Conservation (phyloP, 1,139 yeast species). For the Geotrichum cucujoidarum region DNA sequence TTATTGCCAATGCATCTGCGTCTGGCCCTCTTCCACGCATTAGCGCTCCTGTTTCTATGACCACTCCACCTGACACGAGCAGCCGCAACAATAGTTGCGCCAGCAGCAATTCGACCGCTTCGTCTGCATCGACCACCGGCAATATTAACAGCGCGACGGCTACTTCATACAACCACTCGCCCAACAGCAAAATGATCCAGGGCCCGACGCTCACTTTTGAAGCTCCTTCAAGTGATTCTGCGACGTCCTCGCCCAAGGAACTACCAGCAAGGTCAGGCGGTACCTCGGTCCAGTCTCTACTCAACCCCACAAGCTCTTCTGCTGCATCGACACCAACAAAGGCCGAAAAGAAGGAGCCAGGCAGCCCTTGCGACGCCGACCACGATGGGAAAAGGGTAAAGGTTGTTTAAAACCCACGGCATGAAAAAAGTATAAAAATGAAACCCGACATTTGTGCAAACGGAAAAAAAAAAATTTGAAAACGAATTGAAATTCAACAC, state of each 20-base stretch:
- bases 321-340: background rate
- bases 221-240: conserved; percentile 2
- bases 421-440: too few relatives aligned
- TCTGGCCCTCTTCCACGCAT: background rate
- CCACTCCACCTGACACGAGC: conserved; percentile 6
- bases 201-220: conserved; percentile 9
- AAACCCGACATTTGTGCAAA: too few relatives aligned
- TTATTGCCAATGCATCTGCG: background rate
- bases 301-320: conserved; percentile 9
- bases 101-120: conserved; percentile 15
- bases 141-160: background rate
- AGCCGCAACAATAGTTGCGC: conserved; percentile 21
- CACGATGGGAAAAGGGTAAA: conserved; percentile 15
- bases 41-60: conserved; percentile 9
- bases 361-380: conserved; percentile 4
- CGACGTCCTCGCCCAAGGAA: background rate
- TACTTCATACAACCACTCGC: background rate
- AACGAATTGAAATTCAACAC: too few relatives aligned
- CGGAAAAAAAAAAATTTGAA: background rate
- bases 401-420: conserved; percentile 8
- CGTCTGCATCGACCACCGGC: background rate
- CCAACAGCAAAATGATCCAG: background rate
- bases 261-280: conserved; percentile 12
- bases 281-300: conserved; percentile 10
- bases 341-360: background rate